A percentile compares a stretch with the other conserved stretches of the same genome.
These are phyloP conservation scores for Malus asiatica DNA, from an alignment of 306 rosid genomes.

Conservation along the genomic window DNA sequence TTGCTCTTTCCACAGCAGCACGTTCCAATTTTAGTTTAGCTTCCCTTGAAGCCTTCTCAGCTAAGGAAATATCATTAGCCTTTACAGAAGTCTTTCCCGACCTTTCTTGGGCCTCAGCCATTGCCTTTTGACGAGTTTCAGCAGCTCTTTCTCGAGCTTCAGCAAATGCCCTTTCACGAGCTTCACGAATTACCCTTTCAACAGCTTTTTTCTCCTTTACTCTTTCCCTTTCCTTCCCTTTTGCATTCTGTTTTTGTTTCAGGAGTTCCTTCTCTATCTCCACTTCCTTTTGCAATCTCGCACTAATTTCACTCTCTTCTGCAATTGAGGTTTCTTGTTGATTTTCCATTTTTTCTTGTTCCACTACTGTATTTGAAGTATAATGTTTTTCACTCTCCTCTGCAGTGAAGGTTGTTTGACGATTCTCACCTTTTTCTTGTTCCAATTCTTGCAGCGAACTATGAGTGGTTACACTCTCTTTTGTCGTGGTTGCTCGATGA, in stretches of 20 bases:
- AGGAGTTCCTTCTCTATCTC: constrained; percentile 42
- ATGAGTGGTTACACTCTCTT: constrained; percentile 31
- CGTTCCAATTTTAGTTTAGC: constrained; percentile 84
- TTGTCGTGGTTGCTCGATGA: constrained; percentile 15
- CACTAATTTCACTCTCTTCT: constrained; percentile 37
- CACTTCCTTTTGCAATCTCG: constrained; percentile 25
- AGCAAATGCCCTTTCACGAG: constrained; percentile 91
- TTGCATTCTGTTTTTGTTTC: constrained; percentile 54
- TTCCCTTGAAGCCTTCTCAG: constrained; percentile 73
- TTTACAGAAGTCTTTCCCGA: constrained; percentile 40
- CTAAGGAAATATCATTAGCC: constrained; percentile 41
- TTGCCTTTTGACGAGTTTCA: constrained; percentile 59
- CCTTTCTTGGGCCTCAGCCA: constrained; percentile 55
- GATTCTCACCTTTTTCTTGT: constrained; percentile 18
- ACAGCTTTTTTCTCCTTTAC: constrained; percentile 71
- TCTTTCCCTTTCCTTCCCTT: constrained; percentile 56
- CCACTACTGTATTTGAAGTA: constrained; percentile 2
- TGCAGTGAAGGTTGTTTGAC: not conserved
- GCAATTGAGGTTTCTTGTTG: constrained; percentile 6
- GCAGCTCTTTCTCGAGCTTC: constrained; percentile 73
- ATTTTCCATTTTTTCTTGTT: constrained; percentile 13
- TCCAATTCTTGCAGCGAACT: constrained; percentile 29
- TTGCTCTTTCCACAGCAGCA: constrained; percentile 91
- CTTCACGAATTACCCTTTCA: constrained; percentile 84
- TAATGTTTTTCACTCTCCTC: constrained; percentile 4